A percentile compares a stretch with the other conserved stretches of the same genome.
These are phyloP conservation scores for Leccinum olivaceopallidum DNA, from an alignment of 768 basidiomycete species.

Conservation along the genomic window DNA sequence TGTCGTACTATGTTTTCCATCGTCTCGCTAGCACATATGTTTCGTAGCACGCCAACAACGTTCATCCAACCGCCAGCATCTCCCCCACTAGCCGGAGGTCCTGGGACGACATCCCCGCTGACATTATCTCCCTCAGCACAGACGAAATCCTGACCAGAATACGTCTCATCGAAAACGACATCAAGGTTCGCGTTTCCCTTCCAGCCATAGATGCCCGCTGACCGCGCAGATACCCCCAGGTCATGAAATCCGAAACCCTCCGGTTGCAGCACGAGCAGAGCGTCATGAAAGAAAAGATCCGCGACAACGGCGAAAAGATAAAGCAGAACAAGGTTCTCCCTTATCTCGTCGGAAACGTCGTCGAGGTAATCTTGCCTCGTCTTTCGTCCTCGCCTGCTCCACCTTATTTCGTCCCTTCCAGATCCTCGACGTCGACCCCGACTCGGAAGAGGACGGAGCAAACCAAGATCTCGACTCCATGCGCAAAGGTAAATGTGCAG, in stretches of 20 bases:
- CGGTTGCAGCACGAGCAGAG: conserved; percentile 92
- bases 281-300: conserved; percentile 98
- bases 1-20: neutral
- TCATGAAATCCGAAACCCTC: conserved; percentile 94
- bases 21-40: conserved; percentile 5
- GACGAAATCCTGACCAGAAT: conserved; percentile 90
- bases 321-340: conserved; percentile 99
- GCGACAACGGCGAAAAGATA: conserved; percentile 97
- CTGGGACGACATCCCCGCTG: conserved; percentile 90
- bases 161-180: conserved; percentile 94
- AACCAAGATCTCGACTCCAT: conserved; percentile 92
- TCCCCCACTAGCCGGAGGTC: conserved; percentile 47
- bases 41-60: conserved; percentile 62
- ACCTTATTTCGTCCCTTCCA: conserved; percentile 33
- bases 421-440: conserved; percentile 94
- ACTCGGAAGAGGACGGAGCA: conserved; percentile 93
- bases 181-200: conserved; percentile 60
- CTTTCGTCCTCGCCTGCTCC: neutral
- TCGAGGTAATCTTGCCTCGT: conserved; percentile 61
- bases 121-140: conserved; percentile 72
- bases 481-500: conserved; percentile 97
- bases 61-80: conserved; percentile 48
- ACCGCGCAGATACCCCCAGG: conserved; percentile 45
- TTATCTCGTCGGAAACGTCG: conserved; percentile 96
- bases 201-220: neutral